A percentile compares a stretch with the other conserved stretches of the same genome.
Conservation (phyloP, 1,284 basidiomycete genomes). For the Cryptococcus sp. region DNA sequence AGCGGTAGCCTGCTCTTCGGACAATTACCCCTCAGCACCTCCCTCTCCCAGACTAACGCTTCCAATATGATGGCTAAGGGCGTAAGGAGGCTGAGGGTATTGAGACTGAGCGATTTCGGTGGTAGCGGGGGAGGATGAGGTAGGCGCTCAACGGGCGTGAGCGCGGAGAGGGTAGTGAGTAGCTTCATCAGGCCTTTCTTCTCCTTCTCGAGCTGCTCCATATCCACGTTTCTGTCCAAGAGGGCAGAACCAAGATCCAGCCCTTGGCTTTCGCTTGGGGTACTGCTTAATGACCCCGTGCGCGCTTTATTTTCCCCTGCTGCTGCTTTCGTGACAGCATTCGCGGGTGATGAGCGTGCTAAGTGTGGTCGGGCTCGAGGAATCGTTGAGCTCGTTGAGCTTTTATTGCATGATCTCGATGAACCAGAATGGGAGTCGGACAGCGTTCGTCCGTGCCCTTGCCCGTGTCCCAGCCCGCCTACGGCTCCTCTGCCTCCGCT, state of each 20-base stretch:
- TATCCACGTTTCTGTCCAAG: too few relatives aligned
- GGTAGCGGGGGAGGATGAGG: constrained; percentile 9
- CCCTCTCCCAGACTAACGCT: constrained; percentile 33
- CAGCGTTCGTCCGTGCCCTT: too few relatives aligned
- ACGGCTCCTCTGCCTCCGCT: neutral
- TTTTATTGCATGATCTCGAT: too few relatives aligned
- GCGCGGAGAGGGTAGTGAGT: constrained; percentile 18
- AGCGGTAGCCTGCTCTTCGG: constrained; percentile 13
- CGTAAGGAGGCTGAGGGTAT: constrained; percentile 27
- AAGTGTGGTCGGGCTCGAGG: too few relatives aligned
- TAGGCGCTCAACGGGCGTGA: constrained; percentile 23
- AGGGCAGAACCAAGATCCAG: too few relatives aligned
- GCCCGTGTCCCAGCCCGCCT: constrained; percentile 2
- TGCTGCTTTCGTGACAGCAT: too few relatives aligned
- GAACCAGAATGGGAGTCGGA: too few relatives aligned
- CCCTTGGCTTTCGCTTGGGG: too few relatives aligned
- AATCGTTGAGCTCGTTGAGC: too few relatives aligned
- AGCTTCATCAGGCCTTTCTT: constrained; percentile 4
- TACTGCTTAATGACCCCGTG: too few relatives aligned
- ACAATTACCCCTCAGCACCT: constrained; percentile 14
- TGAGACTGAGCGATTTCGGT: constrained; percentile 15
- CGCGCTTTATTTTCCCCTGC: too few relatives aligned
- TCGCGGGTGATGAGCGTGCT: too few relatives aligned
- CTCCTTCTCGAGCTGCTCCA: neutral
- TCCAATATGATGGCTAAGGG: constrained; percentile 37